Evolutionary conservation across 768 basidiomycete species (phyloP).

Genomic region (Lentinula guzmanii): DNA sequence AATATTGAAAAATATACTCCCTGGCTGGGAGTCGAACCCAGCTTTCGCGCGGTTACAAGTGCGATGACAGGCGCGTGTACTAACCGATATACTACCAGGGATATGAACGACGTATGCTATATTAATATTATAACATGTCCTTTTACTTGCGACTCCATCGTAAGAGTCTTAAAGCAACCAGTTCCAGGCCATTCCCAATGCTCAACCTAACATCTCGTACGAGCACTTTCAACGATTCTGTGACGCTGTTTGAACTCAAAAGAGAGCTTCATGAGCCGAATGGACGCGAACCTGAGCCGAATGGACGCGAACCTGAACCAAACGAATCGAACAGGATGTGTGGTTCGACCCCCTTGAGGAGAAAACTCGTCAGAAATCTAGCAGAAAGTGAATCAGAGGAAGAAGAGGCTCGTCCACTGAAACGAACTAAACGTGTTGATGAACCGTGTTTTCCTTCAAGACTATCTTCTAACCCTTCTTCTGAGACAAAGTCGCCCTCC

Average conservation of each 20-base stretch:
- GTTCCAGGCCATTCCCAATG: neutral
- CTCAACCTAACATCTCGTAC: neutral
- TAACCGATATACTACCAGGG: too few species aligned
- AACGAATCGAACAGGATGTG: neutral
- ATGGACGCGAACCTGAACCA: too few species aligned
- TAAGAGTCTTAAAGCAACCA: too few species aligned
- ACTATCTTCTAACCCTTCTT: neutral
- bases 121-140: too few species aligned
- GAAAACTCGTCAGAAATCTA: neutral
- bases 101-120: too few species aligned
- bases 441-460: neutral
- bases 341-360: neutral
- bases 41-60: too few species aligned
- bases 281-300: neutral
- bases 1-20: too few species aligned
- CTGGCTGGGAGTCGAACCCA: too few species aligned
- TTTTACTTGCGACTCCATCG: too few species aligned
- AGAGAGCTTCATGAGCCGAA: neutral
- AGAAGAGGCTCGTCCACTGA: neutral
- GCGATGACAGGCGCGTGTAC: too few species aligned
- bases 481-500: neutral
- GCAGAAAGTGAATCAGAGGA: neutral
- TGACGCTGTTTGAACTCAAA: neutral
- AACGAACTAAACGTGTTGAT: neutral
- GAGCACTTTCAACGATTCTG: neutral